Evolutionary conservation across 176 grass and related monocot species (phyloP).

Genomic region (Phragmites australis): DNA sequence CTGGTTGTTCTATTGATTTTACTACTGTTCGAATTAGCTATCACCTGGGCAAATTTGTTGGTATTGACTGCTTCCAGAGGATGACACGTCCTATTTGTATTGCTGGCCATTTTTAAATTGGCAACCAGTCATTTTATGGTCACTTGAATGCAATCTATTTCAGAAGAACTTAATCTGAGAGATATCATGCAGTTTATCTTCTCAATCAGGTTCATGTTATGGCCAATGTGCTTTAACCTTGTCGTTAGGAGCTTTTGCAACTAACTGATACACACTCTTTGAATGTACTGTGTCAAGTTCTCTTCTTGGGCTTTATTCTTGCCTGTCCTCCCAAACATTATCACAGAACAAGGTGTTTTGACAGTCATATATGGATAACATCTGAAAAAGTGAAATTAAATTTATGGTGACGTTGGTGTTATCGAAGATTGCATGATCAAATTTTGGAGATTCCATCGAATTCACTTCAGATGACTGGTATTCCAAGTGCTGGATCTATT

Average conservation of each 20-base stretch:
- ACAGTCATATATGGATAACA: constrained; percentile 47
- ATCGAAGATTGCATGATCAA: constrained; percentile 34
- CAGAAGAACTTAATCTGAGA: constrained; percentile 35
- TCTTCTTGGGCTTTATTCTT: constrained; percentile 48
- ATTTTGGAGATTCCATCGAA: constrained; percentile 30
- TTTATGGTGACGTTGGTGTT: constrained; percentile 36
- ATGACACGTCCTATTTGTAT: constrained; percentile 42
- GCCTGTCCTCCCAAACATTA: constrained; percentile 14
- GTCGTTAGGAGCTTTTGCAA: constrained; percentile 51
- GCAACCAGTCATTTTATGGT: constrained; percentile 34
- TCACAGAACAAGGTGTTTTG: constrained; percentile 30
- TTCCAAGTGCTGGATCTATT: constrained; percentile 44
- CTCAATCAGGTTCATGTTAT: constrained; percentile 37
- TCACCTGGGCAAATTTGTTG: constrained; percentile 45
- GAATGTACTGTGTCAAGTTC: constrained; percentile 26
- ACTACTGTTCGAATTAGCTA: constrained; percentile 38
- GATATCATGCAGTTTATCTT: constrained; percentile 33
- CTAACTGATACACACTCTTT: constrained; percentile 37
- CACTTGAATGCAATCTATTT: constrained; percentile 22
- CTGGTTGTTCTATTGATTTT: constrained; percentile 54
- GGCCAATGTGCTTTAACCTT: constrained; percentile 35
- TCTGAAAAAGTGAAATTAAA: constrained; percentile 40
- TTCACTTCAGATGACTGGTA: constrained; percentile 47
- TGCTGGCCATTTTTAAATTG: constrained; percentile 39
- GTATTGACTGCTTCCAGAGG: constrained; percentile 25